These are phyloP conservation scores for Lipomyces chichibuensis DNA, from an alignment of 805 yeast species.

Conservation along the genomic window DNA sequence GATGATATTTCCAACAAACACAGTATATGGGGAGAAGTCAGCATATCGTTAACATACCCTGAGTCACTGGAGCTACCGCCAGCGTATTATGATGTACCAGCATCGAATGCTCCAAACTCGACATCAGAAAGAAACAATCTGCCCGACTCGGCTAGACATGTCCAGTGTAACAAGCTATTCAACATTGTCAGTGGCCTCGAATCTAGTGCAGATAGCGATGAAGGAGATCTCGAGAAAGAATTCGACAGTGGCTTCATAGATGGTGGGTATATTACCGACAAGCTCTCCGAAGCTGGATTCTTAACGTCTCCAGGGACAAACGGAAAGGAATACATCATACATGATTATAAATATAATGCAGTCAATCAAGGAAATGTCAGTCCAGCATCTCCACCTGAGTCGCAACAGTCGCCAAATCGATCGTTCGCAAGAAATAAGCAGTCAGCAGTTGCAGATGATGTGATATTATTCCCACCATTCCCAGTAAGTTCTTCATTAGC, in stretches of 20 bases:
- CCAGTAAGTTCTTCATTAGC: conserved; percentile 3
- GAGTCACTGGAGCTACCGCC: background rate
- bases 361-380: background rate
- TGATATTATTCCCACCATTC: conserved; percentile 7
- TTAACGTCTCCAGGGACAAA: background rate
- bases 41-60: background rate
- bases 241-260: background rate
- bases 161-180: background rate
- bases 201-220: background rate
- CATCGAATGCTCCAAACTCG: background rate
- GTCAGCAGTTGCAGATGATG: background rate
- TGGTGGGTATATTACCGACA: background rate
- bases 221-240: background rate
- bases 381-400: background rate
- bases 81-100: background rate
- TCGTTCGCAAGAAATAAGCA: background rate
- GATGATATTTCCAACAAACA: background rate
- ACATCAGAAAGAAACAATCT: background rate
- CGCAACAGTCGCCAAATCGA: background rate
- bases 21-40: background rate
- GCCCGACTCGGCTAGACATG: background rate
- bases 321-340: background rate
- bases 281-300: background rate
- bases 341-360: background rate
- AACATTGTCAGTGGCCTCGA: background rate